Evolutionary conservation across 2,329 filamentous ascomycete species (phyloP), one percentile per base, ranked within the genome.

Genomic region (Claviceps purpurea): DNA sequence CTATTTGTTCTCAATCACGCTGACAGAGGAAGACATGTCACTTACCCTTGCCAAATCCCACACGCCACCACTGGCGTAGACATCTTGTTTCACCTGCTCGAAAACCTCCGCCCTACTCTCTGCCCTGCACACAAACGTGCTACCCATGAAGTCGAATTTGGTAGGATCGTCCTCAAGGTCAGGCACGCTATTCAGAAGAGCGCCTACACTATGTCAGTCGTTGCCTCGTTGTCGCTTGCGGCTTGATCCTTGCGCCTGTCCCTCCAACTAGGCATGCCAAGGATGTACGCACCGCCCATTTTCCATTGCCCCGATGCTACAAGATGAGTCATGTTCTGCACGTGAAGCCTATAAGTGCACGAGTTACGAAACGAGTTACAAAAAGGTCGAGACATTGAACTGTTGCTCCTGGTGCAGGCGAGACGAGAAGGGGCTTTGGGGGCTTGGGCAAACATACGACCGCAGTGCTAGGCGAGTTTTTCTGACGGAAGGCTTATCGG

Each of bases 11-110:
- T 11, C n/a, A 2, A 14, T 30, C 3, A 10, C 13, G 4, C n/a
- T 30, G 14, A 30, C 43, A 24, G 4, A 30, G 11, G 24, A 8
- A 22, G 11, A 18, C 5, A 18, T 14, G 5, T 30, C 26, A 13
- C 65, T 61, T 56, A 79, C 79, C 60, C 85, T 85, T 39, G 82
- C 77, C 54, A 85, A 63, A 71, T 95, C 87, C 89, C 89, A 95
- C 8, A 94, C 89, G 0, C 82, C 87, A 44, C 68, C 74, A 55
- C 70, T 75, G 10, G 75, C 73, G 68, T 95, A 95, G 10, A 89
- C 71, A 69, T 95, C 89, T 48, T 78, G 74, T 65, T 77, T 78
- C 47, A 95, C 65, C 50, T 77, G 62, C 59, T 84, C 76, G 42
- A 84, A 64, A 2, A 87, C 79, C 64, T 89, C 84, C 57, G 89